Base-by-base conservation (phyloP, 1,284 basidiomycete genomes). In the Moesziomyces aphidis region DNA sequence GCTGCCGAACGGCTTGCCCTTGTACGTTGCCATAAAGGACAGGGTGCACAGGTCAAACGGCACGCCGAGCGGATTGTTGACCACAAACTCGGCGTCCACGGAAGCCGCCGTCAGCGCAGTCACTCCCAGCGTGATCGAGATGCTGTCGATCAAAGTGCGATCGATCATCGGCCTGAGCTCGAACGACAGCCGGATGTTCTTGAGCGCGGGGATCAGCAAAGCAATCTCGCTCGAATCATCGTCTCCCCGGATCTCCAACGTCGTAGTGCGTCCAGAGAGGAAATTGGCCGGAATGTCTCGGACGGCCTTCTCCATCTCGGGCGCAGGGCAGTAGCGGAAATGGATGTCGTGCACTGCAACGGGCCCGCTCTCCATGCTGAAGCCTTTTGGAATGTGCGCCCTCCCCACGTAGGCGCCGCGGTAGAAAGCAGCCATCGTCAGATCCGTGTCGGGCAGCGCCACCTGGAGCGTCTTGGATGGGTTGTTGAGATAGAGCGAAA, bases 401-500 rank as follows among this genome's bases (percentile, higher is more conserved):
- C 76, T 54, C 31, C 78, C 78, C 0, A 80, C 69, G 46, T 74
- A 76, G 11, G 50, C 46, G 19, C 76, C 69, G 1, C 65, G 52
- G 50, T 72, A 78, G 36, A 72, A 80, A 21, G 72, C 78, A 11
- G 64, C 76, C 66, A 80, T 71, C 23, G 65, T 72, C 26, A 80
- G 52, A 5, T 73, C 70, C 36, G 74, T 65, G 47, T 78, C 77
- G 5, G 68, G 66, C 26, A 80, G 50, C 9, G 52, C 51, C 23
- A 76, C 13, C 54, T 61, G 53, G 45, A 80, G 52, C 5, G 61
- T 55, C 54, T 65, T 65, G 50, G 65, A 67, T 13, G 78, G 78
- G 47, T 80, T 80, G 62, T 80, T 78, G 53, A 78, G 66, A 49
- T 69, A 78, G 24, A 80, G 69, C 43, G 68, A 64, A 31, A 80